Evolutionary conservation across 768 basidiomycete genomes (phyloP).

Genomic region (Serendipita sp.): DNA sequence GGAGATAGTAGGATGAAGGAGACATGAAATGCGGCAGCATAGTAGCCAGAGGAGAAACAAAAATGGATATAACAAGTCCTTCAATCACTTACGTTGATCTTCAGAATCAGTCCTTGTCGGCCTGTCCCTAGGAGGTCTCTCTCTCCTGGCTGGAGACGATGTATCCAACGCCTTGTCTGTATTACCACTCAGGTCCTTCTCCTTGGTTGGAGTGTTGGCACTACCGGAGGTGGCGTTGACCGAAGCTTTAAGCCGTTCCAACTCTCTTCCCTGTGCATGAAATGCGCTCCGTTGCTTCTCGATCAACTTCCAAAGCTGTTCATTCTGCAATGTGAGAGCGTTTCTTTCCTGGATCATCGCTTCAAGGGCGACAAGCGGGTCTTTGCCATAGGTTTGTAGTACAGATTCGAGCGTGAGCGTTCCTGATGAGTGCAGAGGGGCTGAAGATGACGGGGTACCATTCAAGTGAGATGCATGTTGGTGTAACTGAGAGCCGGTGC

Average conservation of each 20-base stretch:
- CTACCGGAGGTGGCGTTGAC: neutral
- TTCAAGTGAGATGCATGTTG: too few relatives aligned
- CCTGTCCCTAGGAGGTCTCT: neutral
- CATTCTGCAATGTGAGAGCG: slow-evolving; percentile 60
- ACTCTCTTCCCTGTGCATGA: slow-evolving; percentile 63
- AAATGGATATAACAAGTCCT: too few relatives aligned
- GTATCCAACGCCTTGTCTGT: neutral
- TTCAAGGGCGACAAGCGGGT: slow-evolving; percentile 41
- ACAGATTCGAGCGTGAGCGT: slow-evolving; percentile 41
- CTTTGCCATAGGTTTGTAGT: slow-evolving; percentile 15
- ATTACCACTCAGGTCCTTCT: neutral
- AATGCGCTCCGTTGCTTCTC: slow-evolving; percentile 82
- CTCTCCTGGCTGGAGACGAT: neutral
- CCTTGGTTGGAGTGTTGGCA: neutral
- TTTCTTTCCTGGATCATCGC: slow-evolving; percentile 69
- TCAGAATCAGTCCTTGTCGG: neutral
- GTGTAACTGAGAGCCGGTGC: too few relatives aligned
- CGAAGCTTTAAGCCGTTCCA: slow-evolving; percentile 28
- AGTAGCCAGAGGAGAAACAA: too few relatives aligned
- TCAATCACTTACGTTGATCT: neutral
- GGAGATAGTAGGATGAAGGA: too few relatives aligned
- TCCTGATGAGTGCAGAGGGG: slow-evolving; percentile 2
- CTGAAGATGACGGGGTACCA: too few relatives aligned
- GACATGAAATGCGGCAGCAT: too few relatives aligned
- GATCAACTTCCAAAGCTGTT: slow-evolving; percentile 87